Evolutionary conservation across 2,329 filamentous ascomycete genomes (phyloP), one percentile per base, ranked within the genome.

Genomic region (Diaporthe sp.): DNA sequence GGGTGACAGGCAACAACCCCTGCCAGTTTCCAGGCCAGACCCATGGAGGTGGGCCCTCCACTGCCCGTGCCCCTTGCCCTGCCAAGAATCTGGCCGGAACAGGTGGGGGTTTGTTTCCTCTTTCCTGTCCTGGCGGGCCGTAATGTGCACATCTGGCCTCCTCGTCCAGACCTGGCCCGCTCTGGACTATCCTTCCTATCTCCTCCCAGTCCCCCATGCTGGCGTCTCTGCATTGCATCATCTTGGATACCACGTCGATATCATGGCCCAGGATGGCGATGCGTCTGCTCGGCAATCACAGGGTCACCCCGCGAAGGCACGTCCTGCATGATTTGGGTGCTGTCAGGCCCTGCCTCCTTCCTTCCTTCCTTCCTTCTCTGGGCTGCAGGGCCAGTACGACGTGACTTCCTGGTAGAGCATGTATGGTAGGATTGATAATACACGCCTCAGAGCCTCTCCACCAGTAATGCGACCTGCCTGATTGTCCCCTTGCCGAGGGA

Each of bases 1-100:
- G 65, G 65, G 65, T 69, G 65, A 69, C 65, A 69, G 65, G 46
- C 46, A 46, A n/a, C 44, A 31, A 39, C 65, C 65, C 65, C 65
- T 69, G 65, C 22, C 46, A 1, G 2, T 19, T 13, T 53, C 28
- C 62, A 68, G 46, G 46, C 62, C 28, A 53, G 62, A 68, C 62
- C 62, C 62, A 19, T 68, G 65, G 15, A 51, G 12, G 46, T 53
- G 46, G 46, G 44, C 46, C 17, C 46, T 25, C 31, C 22, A 19
- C 46, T 1, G 31, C 31, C 46, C 46, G 3, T 9, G 46, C 65
- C 46, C 65, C 46, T 68, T 46, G 31, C 15, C 19, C 9, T 39
- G 62, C 62, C 62, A 68, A 68, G 62, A 7, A n/a, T 15, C 62
- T 19, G 46, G 65, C 34, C 65, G 49, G 65, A 51, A 69, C 49